Evolutionary conservation across 225 moss, liverwort and hornwort species (phyloP).

Genomic region (Sphagnum contortum): DNA sequence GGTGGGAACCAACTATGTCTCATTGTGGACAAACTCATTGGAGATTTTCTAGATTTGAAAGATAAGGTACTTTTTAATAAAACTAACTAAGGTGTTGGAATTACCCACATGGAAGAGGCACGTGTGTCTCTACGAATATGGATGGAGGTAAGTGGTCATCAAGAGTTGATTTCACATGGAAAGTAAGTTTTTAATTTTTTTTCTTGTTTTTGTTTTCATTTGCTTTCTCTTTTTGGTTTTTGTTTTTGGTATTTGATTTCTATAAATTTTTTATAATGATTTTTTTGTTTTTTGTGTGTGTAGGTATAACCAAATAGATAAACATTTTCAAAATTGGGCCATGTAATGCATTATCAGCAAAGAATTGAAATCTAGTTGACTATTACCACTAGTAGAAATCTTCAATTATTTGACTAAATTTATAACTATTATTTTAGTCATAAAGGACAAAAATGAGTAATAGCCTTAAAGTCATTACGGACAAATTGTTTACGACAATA

Average conservation of each 20-base stretch:
- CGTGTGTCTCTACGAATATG: not conserved
- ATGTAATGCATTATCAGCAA: not conserved
- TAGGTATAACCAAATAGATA: not conserved
- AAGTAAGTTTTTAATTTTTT: constrained; percentile 1
- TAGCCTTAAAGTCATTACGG: no score
- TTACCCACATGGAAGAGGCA: not conserved
- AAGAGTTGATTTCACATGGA: not conserved
- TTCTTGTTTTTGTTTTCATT: no score
- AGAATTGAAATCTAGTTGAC: not conserved
- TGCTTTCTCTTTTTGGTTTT: not conserved
- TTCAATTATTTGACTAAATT: no score
- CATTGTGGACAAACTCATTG: not conserved
- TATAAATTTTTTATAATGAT: no score
- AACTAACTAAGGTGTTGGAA: not conserved
- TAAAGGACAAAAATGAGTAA: no score
- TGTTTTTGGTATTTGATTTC: not conserved
- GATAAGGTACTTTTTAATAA: not conserved
- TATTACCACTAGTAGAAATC: not conserved
- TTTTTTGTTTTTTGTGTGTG: no score
- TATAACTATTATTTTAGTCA: no score
- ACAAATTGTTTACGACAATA: no score
- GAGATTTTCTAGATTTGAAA: no score
- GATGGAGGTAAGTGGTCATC: not conserved
- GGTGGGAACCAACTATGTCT: not conserved
- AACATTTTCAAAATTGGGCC: not conserved